These are phyloP conservation scores for Bacidia rubella DNA, from an alignment of 495 filamentous ascomycete genomes.

Conservation along the genomic window DNA sequence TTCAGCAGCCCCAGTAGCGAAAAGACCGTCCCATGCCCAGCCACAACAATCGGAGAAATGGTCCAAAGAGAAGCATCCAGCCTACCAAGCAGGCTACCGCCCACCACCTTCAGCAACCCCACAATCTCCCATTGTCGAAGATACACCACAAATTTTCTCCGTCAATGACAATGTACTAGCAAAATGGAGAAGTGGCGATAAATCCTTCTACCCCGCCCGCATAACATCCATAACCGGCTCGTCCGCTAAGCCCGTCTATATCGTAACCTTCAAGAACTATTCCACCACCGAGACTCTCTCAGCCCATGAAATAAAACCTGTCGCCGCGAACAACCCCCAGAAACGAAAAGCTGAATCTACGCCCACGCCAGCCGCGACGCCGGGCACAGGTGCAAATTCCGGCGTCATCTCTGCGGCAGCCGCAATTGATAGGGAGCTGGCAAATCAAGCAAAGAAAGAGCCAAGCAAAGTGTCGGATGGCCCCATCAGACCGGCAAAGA, in stretches of 20 bases:
- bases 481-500: slow-evolving; percentile 49
- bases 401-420: slow-evolving; percentile 82
- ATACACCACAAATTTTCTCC: slow-evolving; percentile 46
- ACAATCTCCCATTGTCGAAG: slow-evolving; percentile 23
- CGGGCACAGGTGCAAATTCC: slow-evolving; percentile 33
- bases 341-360: slow-evolving; percentile 83
- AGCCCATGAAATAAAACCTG: slow-evolving; percentile 70
- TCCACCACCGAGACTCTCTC: slow-evolving; percentile 73
- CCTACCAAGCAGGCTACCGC: slow-evolving; percentile 43
- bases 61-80: slow-evolving; percentile 58
- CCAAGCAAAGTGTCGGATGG: slow-evolving; percentile 54
- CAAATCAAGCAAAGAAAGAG: slow-evolving; percentile 54
- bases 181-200: slow-evolving; percentile 81
- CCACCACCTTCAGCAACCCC: slow-evolving; percentile 28
- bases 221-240: slow-evolving; percentile 92
- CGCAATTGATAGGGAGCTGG: slow-evolving; percentile 66
- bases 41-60: slow-evolving; percentile 48
- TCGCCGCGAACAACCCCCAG: slow-evolving; percentile 47
- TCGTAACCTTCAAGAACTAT: slow-evolving; percentile 87
- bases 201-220: slow-evolving; percentile 78
- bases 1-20: slow-evolving; percentile 26
- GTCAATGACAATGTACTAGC: slow-evolving; percentile 87
- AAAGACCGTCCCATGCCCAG: slow-evolving; percentile 27
- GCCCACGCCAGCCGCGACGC: slow-evolving; percentile 40
- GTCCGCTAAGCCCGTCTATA: slow-evolving; percentile 73